Percentiles rank a stretch among this genome's conserved stretches.
phyloP scores from a whole-genome alignment of 768 basidiomycete species.

The Russula vinacea region DNA sequence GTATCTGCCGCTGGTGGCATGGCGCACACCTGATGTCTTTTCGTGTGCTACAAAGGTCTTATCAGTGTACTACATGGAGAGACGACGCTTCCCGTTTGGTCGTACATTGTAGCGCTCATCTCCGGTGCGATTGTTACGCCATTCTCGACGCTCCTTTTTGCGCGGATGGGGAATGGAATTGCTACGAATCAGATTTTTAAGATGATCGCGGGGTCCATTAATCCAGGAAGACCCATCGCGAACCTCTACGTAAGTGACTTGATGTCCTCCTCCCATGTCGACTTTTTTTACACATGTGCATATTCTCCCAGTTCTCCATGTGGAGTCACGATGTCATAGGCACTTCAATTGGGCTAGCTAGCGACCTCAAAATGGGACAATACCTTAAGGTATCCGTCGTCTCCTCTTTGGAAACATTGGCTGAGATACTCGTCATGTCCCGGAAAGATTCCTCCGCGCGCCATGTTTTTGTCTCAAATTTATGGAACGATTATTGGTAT shows the following conservation, averaged over 20 bases:
- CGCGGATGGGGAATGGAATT: constrained; percentile 58
- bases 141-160: constrained; percentile 54
- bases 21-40: neutral
- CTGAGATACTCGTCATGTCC: neutral
- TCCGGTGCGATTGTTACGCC: constrained; percentile 47
- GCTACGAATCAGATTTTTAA: constrained; percentile 61
- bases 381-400: constrained; percentile 37
- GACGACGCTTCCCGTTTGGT: constrained; percentile 62
- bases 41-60: constrained; percentile 12
- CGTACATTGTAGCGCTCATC: constrained; percentile 55
- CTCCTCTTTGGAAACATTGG: neutral
- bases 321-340: constrained; percentile 62
- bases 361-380: constrained; percentile 56
- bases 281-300: neutral
- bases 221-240: constrained; percentile 62
- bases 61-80: constrained; percentile 53
- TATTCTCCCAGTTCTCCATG: constrained; percentile 53
- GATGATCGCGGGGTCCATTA: constrained; percentile 59
- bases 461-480: constrained; percentile 63
- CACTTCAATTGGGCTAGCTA: constrained; percentile 51
- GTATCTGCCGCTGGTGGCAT: neutral
- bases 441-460: constrained; percentile 62
- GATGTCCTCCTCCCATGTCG: neutral
- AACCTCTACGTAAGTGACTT: constrained; percentile 54
- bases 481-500: constrained; percentile 58